Base-by-base conservation (phyloP, 2,329 filamentous ascomycete genomes). In the Hypoxylon sp. region DNA sequence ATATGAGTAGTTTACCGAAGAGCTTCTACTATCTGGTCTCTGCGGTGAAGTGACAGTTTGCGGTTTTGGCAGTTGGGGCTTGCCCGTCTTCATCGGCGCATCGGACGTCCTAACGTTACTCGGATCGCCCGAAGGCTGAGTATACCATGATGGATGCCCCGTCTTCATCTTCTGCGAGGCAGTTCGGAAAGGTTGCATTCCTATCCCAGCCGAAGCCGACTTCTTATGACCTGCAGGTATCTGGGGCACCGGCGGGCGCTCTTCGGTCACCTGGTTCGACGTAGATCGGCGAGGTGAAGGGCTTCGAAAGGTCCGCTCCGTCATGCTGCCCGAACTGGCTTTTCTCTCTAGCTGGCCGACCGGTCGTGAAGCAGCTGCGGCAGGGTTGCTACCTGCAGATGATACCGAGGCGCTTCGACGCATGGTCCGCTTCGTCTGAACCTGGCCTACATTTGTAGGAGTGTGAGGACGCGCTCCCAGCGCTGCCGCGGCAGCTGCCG, bases 361-460 rank as follows among this genome's bases (percentile, higher is more conserved):
- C 64, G 76, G 54, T 29, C 57, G 42, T 13, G 56, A 73, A 57
- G 77, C 70, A 41, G 75, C 67, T 33, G 77, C 75, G 45, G 74
- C 85, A 29, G 79, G 17, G 15, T 46, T 81, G 43, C 70, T 73
- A 11, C 69, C 65, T 3, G 84, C 79, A 3, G 91, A 94, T 1
- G 90, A 90, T 37, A 84, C 76, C 0, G 92, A 96, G 48, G 82
- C 82, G 73, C 83, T 87, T 60, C 92, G 86, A 67, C 91, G 86
- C 58, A 86, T 74, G 71, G 89, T 93, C 70, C 93, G 89, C 79
- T 94, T 97, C 4, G 94, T 96, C 74, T 96, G 89, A 40, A 96
- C 86, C 70, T 92, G 86, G 72, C 86, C 88, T 54, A 97, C 88
- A 66, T 88, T 87, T 48, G 88, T 94, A 18, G 92, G 92, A 2